Evolutionary conservation across 2,329 filamentous ascomycete genomes (phyloP), one percentile per base, ranked within the genome.

Genomic region (Alternaria dauci): DNA sequence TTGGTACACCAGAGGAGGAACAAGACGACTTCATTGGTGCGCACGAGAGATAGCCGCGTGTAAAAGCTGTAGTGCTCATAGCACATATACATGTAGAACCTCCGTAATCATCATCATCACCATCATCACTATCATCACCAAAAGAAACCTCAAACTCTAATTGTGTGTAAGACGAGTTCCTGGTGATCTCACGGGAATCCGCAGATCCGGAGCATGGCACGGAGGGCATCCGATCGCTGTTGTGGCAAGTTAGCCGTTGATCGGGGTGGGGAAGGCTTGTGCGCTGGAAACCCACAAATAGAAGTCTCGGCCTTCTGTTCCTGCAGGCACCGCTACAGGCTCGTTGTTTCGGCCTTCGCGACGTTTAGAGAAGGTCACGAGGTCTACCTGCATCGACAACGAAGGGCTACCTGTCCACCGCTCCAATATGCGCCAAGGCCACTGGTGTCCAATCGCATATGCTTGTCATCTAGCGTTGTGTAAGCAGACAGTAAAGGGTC

Each of bases 1-100:
- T 83, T 14, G 70, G 64, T 11, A 68, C 65, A 51, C 58, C 61
- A 26, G 60, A 61, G 14, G 72, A 74, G 20, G 73, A 71, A 43
- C 65, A 64, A 25, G 68, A 69, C 47, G 52, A 58, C 16, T 68
- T 69, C 34, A 58, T 67, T 60, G 63, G 68, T 26, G 66, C 23
- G 41, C 30, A 59, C 48, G 58, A 46, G 50, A 59, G 59, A 58
- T 63, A 63, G 46, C 38, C 23, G 28, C 16, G 39, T 23, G 51
- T 41, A 43, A 51, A 50, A 50, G 53, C 46, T 48, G 42, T 48
- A 32, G 53, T 56, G 52, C 55, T 44, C 32, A 36, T 51, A 34
- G 43, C 36, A 44, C 41, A 36, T 55, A 18, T 23, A 16, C 46
- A 26, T 20, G 26, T 25, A n/a, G 41, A 52, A 42, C 20, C 46